Percentiles rank a stretch among this genome's conserved stretches.
Conservation (phyloP, 2,329 filamentous ascomycete genomes). For the Orbilia oligospora region DNA sequence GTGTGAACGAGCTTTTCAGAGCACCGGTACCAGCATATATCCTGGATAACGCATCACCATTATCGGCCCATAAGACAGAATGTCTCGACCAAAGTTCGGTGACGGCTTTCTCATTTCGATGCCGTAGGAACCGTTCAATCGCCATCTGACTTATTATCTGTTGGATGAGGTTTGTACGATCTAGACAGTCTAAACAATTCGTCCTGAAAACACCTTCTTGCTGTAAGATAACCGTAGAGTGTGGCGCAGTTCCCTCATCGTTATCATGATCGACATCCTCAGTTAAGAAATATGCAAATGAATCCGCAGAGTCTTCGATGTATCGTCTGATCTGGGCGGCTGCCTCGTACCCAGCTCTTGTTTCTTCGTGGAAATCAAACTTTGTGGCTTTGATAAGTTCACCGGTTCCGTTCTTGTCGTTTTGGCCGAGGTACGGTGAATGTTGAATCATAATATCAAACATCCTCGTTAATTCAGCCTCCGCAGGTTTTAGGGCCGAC, state of each 20-base stretch:
- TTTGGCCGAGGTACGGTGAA: slow-evolving; percentile 78
- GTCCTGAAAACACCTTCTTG: slow-evolving; percentile 97
- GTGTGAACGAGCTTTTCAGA: slow-evolving; percentile 93
- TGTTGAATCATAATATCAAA: slow-evolving; percentile 83
- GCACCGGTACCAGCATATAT: slow-evolving; percentile 98
- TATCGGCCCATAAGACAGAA: slow-evolving; percentile 95
- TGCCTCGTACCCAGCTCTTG: slow-evolving; percentile 90
- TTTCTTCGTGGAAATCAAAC: slow-evolving; percentile 97
- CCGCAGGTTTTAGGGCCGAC: slow-evolving; percentile 88
- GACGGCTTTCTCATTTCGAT: slow-evolving; percentile 77
- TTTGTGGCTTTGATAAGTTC: slow-evolving; percentile 87
- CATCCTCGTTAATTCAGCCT: slow-evolving; percentile 83
- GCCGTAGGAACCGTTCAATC: slow-evolving; percentile 83
- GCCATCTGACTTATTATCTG: slow-evolving; percentile 96
- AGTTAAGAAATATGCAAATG: slow-evolving; percentile 92
- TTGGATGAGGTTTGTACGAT: slow-evolving; percentile 95
- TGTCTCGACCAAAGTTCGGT: slow-evolving; percentile 93
- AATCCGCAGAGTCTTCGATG: slow-evolving; percentile 83
- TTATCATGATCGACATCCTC: slow-evolving; percentile 77
- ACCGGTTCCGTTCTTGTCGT: slow-evolving; percentile 69
- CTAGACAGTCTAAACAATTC: slow-evolving; percentile 95
- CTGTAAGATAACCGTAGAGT: slow-evolving; percentile 79
- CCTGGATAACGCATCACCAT: slow-evolving; percentile 91
- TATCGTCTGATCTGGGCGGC: slow-evolving; percentile 85
- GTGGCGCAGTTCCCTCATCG: slow-evolving; percentile 65